These are phyloP conservation scores for Rhinocladiella similis DNA, from an alignment of 2,329 filamentous ascomycete genomes.

Conservation along the genomic window DNA sequence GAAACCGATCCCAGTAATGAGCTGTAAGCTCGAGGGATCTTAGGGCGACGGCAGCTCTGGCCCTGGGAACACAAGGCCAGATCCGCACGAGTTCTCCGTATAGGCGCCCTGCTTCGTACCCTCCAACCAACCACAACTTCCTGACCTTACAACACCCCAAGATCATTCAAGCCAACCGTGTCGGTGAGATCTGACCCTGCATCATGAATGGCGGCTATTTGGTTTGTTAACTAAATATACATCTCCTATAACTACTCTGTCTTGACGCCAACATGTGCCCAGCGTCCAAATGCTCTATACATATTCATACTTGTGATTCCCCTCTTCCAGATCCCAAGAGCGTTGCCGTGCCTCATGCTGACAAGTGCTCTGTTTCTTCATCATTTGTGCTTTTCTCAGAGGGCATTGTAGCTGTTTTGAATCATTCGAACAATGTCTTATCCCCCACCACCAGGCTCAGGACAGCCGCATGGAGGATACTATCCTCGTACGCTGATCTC, in stretches of 20 bases:
- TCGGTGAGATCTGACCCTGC: conserved; percentile 15
- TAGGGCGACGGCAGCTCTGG: neutral
- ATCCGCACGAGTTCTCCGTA: neutral
- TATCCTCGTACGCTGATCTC: conserved; percentile 30
- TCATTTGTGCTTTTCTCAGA: neutral
- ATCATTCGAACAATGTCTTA: conserved; percentile 13
- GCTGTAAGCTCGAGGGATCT: too few species aligned
- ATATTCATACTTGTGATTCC: neutral
- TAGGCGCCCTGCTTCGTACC: conserved; percentile 19
- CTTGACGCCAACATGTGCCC: neutral
- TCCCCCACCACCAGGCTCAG: conserved; percentile 14
- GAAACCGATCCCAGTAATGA: too few species aligned
- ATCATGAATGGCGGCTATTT: conserved; percentile 20
- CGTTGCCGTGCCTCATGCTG: too few species aligned
- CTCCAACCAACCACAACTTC: conserved; percentile 20
- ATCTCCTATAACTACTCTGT: neutral
- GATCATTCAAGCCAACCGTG: conserved; percentile 15
- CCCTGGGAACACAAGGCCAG: too few species aligned
- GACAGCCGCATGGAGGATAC: conserved; percentile 28
- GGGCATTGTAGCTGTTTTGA: neutral
- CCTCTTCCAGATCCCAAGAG: too few species aligned
- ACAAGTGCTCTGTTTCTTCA: neutral
- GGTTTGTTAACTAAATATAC: neutral
- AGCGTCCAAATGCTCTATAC: neutral
- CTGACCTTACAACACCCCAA: conserved; percentile 11